Percentiles rank a stretch among this genome's conserved stretches.
These are phyloP conservation scores for Rhododendron henanense DNA, from an alignment of 148 eudicot genomes.

Conservation along the genomic window DNA sequence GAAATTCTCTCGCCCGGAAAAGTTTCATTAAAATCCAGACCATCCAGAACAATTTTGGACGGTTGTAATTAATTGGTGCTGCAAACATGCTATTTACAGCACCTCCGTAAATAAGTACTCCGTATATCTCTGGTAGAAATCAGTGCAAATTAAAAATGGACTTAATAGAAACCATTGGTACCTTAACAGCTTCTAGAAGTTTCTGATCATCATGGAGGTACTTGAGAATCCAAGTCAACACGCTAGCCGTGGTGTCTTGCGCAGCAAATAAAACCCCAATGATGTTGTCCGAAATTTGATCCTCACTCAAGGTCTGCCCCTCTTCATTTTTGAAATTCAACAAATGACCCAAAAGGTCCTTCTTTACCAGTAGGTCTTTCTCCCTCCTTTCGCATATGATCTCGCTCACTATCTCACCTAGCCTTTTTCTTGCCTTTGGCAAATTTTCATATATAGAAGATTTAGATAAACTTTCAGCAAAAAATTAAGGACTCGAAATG, in stretches of 20 bases:
- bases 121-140: not conserved
- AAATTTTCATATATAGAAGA: not conserved
- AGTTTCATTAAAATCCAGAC: too few species aligned
- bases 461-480: not conserved
- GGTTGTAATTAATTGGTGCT: too few species aligned
- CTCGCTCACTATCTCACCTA: slow-evolving; percentile 43
- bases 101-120: too few species aligned
- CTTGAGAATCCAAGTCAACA: slow-evolving; percentile 77
- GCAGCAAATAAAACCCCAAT: slow-evolving; percentile 89
- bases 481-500: not conserved
- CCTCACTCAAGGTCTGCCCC: slow-evolving; percentile 48
- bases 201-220: slow-evolving; percentile 55
- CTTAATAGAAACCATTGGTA: slow-evolving; percentile 13
- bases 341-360: slow-evolving; percentile 53
- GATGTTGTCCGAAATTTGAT: slow-evolving; percentile 67
- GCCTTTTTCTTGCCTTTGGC: slow-evolving; percentile 61
- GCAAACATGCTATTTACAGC: too few species aligned
- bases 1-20: too few species aligned
- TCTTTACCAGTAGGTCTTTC: slow-evolving; percentile 33
- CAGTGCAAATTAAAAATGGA: not conserved
- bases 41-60: too few species aligned
- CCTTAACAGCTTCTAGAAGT: slow-evolving; percentile 57
- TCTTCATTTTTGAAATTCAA: slow-evolving; percentile 57
- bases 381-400: slow-evolving; percentile 63
- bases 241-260: slow-evolving; percentile 90